Base-by-base conservation (phyloP, 106 monocot species). In the Acanthochlamys bracteata region DNA sequence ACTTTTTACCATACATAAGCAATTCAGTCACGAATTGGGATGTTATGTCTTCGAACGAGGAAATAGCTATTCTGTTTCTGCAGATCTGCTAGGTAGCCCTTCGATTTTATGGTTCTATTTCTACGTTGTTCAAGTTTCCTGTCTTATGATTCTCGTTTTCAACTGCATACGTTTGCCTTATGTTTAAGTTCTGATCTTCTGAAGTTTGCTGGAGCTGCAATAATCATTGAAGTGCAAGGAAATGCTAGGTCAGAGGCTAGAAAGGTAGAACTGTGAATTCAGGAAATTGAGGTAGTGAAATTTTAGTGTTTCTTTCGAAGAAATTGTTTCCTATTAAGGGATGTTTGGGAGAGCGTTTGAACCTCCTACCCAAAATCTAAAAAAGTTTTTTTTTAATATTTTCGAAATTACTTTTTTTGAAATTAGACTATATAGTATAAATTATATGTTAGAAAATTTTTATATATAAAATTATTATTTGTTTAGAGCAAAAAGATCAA, bases 191-290 rank as follows among this genome's bases (percentile, higher is more conserved):
- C 33, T 15, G n/a, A 55, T 55, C 20, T 20, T 55, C 1, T 55
- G 21, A 42, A 72, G 71, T 63, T 72, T 64, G 71, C 63, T 64
- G 71, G 63, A 8, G 42, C 9, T 72, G 55, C 42, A 41, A 22
- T 72, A 33, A 56, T 72, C 15, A 54, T 55, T 64, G 71, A 72
- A 41, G 71, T 72, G 24, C 71, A 72, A 56, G 42, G 71, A 55
- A 72, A 41, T 64, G 55, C 55, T 42, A 51, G 71, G 33, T 39
- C 71, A 42, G 71, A 72, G 55, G 54, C 63, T 25, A 53, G 51
- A 33, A 76, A 76, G 25, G 76, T 66, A 42, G 76, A 71, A 66
- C 11, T 24, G 24, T 27, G 76, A 23, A 70, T 42, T n/a, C 57
- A 71, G 40, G 71, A 71, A 53, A 16, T 76, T 25, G 49, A 65